Evolutionary conservation across 495 filamentous ascomycete genomes (phyloP).

Genomic region (Cenococcum geophilum): DNA sequence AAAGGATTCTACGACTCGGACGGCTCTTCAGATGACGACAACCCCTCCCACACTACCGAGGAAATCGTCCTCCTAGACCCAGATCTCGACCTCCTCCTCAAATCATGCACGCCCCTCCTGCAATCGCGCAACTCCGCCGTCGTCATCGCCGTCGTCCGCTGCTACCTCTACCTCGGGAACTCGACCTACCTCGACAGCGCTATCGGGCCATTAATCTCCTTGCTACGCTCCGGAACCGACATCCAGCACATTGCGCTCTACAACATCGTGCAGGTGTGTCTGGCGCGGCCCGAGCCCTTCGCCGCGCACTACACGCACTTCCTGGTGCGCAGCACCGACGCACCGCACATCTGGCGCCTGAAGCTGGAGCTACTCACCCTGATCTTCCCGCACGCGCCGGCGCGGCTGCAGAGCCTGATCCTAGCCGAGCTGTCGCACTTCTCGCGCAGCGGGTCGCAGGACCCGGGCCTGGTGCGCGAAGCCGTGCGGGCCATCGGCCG

Average conservation of each 20-base stretch:
- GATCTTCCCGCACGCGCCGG: constrained; percentile 74
- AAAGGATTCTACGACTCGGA: constrained; percentile 71
- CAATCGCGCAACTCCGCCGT: constrained; percentile 91
- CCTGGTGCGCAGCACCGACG: constrained; percentile 71
- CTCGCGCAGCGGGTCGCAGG: constrained; percentile 56
- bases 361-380: constrained; percentile 88
- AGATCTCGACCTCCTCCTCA: constrained; percentile 77
- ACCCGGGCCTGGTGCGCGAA: constrained; percentile 74
- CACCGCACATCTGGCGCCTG: constrained; percentile 76
- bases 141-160: constrained; percentile 77
- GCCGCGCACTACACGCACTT: constrained; percentile 82
- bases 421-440: constrained; percentile 92
- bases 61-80: constrained; percentile 59
- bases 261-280: constrained; percentile 85
- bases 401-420: constrained; percentile 73
- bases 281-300: constrained; percentile 66
- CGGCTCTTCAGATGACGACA: constrained; percentile 13
- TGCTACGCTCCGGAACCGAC: constrained; percentile 76
- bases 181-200: constrained; percentile 61
- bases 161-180: constrained; percentile 76
- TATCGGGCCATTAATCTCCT: constrained; percentile 76
- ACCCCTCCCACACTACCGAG: constrained; percentile 39
- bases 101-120: constrained; percentile 71
- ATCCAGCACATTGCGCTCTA: constrained; percentile 83
- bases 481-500: constrained; percentile 87